Conservation (phyloP, 1,139 yeast species). For the Blastobotrys raffinosifermentans region DNA sequence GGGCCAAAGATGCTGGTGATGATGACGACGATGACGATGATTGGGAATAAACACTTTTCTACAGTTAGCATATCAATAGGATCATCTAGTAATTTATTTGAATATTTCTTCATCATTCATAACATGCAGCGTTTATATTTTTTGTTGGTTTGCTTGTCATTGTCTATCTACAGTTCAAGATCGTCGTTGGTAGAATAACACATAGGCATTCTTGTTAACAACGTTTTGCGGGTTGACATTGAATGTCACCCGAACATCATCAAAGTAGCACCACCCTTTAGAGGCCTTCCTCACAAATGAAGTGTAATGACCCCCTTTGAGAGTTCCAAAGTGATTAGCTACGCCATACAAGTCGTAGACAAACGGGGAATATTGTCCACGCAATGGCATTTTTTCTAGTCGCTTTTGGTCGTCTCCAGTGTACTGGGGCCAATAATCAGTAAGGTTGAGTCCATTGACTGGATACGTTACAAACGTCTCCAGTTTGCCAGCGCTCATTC, state of each 20-base stretch:
- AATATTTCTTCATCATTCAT: neutral
- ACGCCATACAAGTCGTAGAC: slow-evolving; percentile 74
- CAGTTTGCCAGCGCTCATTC: slow-evolving; percentile 41
- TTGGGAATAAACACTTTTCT: slow-evolving; percentile 43
- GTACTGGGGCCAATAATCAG: slow-evolving; percentile 68
- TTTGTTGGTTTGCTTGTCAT: neutral
- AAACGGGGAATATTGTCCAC: slow-evolving; percentile 80
- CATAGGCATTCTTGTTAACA: slow-evolving; percentile 63
- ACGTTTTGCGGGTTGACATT: slow-evolving; percentile 42
- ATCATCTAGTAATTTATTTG: neutral
- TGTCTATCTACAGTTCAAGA: neutral
- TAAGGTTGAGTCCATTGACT: slow-evolving; percentile 53
- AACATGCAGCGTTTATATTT: neutral
- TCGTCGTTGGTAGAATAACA: slow-evolving; percentile 49
- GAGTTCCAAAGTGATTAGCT: slow-evolving; percentile 79
- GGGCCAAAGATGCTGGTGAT: slow-evolving; percentile 21
- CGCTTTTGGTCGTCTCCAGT: slow-evolving; percentile 30
- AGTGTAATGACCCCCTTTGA: slow-evolving; percentile 91
- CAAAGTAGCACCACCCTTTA: slow-evolving; percentile 69
- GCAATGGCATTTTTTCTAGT: slow-evolving; percentile 50
- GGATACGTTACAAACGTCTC: slow-evolving; percentile 62
- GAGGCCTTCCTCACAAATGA: slow-evolving; percentile 65
- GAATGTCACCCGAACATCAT: slow-evolving; percentile 55
- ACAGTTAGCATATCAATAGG: neutral
- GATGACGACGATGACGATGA: slow-evolving; percentile 49